These are phyloP conservation scores for Colletotrichum shisoi DNA, from an alignment of 2,329 filamentous ascomycete species.

Conservation along the genomic window DNA sequence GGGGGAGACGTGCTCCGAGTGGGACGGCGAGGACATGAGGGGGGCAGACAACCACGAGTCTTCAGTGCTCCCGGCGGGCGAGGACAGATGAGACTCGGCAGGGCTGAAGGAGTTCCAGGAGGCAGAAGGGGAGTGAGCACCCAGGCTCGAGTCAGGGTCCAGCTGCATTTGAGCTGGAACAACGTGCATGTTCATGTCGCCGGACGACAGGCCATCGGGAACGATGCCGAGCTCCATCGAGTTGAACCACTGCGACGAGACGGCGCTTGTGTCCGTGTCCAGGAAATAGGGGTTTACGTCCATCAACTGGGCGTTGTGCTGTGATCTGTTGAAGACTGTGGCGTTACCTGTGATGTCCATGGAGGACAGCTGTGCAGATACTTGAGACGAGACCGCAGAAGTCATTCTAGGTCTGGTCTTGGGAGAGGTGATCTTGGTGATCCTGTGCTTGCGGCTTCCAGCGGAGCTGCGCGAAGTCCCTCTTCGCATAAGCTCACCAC, in stretches of 20 bases:
- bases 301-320: slow-evolving; percentile 51
- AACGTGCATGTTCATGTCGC: slow-evolving; percentile 61
- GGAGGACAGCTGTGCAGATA: slow-evolving; percentile 59
- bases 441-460: slow-evolving; percentile 56
- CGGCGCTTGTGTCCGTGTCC: slow-evolving; percentile 58
- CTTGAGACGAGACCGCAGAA: slow-evolving; percentile 57
- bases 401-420: slow-evolving; percentile 54
- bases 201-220: slow-evolving; percentile 55
- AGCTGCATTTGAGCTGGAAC: slow-evolving; percentile 65
- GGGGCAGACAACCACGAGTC: slow-evolving; percentile 46
- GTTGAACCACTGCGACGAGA: slow-evolving; percentile 61
- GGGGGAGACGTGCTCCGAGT: slow-evolving; percentile 59
- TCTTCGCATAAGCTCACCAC: slow-evolving; percentile 56
- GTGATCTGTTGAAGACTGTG: slow-evolving; percentile 53
- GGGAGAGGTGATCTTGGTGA: slow-evolving; percentile 53
- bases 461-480: slow-evolving; percentile 55
- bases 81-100: slow-evolving; percentile 40
- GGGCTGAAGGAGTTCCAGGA: slow-evolving; percentile 52
- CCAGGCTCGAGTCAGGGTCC: slow-evolving; percentile 60
- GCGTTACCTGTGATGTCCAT: slow-evolving; percentile 63
- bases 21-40: slow-evolving; percentile 54
- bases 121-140: slow-evolving; percentile 60
- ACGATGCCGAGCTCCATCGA: slow-evolving; percentile 56
- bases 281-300: slow-evolving; percentile 62
- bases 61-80: slow-evolving; percentile 35